Evolutionary conservation across 805 yeast genomes (phyloP), one percentile per base, ranked within the genome.

Genomic region (Monosporozyma aquatica): DNA sequence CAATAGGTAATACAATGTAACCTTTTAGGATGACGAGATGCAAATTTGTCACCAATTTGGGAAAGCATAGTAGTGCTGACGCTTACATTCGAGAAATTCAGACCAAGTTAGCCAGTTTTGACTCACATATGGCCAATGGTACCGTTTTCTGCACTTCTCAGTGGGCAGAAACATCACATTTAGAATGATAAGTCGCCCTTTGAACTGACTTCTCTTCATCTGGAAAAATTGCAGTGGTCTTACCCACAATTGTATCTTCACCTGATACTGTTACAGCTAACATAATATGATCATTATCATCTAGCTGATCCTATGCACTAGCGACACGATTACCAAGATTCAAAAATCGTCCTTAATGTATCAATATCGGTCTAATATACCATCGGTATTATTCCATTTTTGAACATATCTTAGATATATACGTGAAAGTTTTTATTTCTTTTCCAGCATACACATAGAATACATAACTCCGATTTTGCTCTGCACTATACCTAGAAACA

Each of bases 191-290:
- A 59, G 92, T 94, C 4, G 98, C 92, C 64, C 98, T 82, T 71
- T 92, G 97, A 53, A 98, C 99, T 56, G 92, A 75, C 68, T 92
- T 98, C 64, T 92, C 98, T 18, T 95, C 85, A 64, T 92, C 98
- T 17, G 97, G 95, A n/a, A 97, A 95, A 52, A 92, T 90, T 46
- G 99, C 98, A 2, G 96, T 94, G 6, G 99, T 92, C 64, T 92
- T 92, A 67, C 99, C 99, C 54, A 92, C 92, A 54, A 92, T 92
- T 52, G 92, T 87, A 68, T 92, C 99, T 64, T 94, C 99, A 58
- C 98, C 99, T 43, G 96, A 85, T 23, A 92, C 98, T 68, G 98
- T 81, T 23, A 89, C 90, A 66, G 98, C 99, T 6, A 98, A 98
- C 2, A 95, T 87, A 57, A 94, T 87, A 54, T 92, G 74, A 27